Percentiles rank a stretch among this genome's conserved stretches.
Evolutionary conservation across 305 asterid genomes (phyloP).

Genomic region (Fraxinus albicans): DNA sequence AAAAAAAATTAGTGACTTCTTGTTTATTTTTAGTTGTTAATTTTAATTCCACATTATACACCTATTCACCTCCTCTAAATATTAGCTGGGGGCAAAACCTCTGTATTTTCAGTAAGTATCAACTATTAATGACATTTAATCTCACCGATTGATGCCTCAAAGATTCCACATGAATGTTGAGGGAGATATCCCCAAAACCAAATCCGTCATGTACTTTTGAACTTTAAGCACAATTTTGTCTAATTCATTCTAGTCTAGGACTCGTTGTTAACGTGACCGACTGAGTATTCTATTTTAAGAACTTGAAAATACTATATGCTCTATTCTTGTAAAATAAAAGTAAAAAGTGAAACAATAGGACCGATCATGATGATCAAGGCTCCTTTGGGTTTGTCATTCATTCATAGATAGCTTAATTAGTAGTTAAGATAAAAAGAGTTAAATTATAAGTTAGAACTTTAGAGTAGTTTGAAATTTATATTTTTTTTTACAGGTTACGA

Average conservation of each 20-base stretch:
- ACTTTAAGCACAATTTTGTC: not conserved
- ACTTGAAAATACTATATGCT: not conserved
- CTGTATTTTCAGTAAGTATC: no score
- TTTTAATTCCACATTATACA: no score
- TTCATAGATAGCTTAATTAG: not conserved
- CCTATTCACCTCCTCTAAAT: no score
- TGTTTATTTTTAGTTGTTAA: no score
- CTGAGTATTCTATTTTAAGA: not conserved
- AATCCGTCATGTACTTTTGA: not conserved
- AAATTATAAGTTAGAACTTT: no score
- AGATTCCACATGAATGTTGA: not conserved
- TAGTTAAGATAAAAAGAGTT: not conserved
- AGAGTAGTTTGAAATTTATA: no score
- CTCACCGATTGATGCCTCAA: not conserved
- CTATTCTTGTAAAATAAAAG: not conserved
- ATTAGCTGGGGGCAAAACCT: no score
- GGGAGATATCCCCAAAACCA: not conserved
- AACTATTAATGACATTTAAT: no score
- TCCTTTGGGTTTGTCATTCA: not conserved
- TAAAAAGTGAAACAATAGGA: not conserved
- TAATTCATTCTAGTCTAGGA: not conserved
- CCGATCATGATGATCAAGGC: not conserved
- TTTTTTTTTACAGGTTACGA: no score
- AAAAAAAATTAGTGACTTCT: no score
- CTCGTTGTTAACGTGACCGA: not conserved